phyloP scores from a whole-genome alignment of 1,139 yeast species.

The Nakaseomyces delphensis region DNA sequence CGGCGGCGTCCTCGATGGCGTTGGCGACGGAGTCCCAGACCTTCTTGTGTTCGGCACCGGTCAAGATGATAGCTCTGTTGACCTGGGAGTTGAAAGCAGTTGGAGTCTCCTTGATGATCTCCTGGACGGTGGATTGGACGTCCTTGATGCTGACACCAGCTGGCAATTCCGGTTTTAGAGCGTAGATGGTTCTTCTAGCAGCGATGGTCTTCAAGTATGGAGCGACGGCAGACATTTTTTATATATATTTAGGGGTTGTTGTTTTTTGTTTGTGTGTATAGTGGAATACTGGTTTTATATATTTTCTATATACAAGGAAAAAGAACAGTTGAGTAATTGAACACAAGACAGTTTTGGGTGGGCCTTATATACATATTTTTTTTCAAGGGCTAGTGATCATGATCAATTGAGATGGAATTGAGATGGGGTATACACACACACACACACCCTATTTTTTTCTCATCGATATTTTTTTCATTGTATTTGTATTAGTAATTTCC shows the following conservation, averaged over 20 bases:
- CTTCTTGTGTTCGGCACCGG: conserved; percentile 36
- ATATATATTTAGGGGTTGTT: background rate
- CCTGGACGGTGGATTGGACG: conserved; percentile 32
- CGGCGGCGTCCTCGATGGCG: conserved; percentile 31
- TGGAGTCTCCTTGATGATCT: conserved; percentile 37
- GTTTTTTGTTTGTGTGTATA: background rate
- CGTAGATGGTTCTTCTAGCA: conserved; percentile 36
- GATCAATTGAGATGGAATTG: too few relatives aligned
- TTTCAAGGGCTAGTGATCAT: background rate
- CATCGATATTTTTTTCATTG: too few relatives aligned
- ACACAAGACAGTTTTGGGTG: too few relatives aligned
- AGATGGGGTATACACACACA: too few relatives aligned
- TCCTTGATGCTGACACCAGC: conserved; percentile 31
- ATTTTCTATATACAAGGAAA: background rate
- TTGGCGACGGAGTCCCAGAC: conserved; percentile 37
- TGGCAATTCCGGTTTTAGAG: conserved; percentile 35
- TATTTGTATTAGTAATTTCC: too few relatives aligned
- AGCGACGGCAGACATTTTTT: conserved; percentile 20
- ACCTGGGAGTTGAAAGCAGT: conserved; percentile 42
- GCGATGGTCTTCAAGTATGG: conserved; percentile 29
- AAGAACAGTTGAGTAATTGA: too few relatives aligned
- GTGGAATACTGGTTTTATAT: background rate
- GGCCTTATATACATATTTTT: conserved; percentile 3
- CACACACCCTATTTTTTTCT: too few relatives aligned
- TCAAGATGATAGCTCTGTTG: conserved; percentile 36